Evolutionary conservation across 495 filamentous ascomycete species (phyloP).

Genomic region (Astrothelium macrocarpum): DNA sequence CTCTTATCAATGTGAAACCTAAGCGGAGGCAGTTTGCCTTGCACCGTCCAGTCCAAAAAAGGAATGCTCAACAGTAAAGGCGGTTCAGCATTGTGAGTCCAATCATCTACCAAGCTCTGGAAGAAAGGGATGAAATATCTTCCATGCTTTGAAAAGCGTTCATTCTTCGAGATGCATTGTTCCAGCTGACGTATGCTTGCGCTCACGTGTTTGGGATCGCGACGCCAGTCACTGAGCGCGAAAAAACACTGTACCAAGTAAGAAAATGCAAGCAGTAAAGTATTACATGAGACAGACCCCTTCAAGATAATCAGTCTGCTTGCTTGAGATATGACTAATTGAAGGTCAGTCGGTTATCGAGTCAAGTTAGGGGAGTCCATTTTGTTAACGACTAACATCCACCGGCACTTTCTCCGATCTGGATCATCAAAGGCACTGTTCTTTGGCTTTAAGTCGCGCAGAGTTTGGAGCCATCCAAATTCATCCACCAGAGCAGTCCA

Average conservation of each 20-base stretch:
- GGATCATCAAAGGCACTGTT: constrained; percentile 18
- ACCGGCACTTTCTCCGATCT: constrained; percentile 24
- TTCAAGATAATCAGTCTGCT: constrained; percentile 30
- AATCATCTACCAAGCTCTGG: constrained; percentile 15
- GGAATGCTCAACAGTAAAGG: constrained; percentile 31
- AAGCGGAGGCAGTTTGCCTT: constrained; percentile 27
- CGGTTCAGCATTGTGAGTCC: constrained; percentile 7
- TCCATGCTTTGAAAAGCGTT: constrained; percentile 35
- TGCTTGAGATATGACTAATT: constrained; percentile 30
- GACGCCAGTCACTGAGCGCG: constrained; percentile 22
- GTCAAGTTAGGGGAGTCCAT: neutral
- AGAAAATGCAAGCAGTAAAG: neutral
- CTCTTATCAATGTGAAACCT: constrained; percentile 31
- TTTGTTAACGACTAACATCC: constrained; percentile 21
- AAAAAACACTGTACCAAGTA: constrained; percentile 15
- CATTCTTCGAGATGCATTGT: constrained; percentile 26
- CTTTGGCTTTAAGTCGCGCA: constrained; percentile 23
- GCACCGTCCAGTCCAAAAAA: constrained; percentile 32
- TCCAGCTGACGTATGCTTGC: constrained; percentile 23
- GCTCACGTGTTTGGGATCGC: constrained; percentile 6
- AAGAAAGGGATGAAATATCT: constrained; percentile 33
- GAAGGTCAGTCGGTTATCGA: neutral
- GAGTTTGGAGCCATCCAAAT: constrained; percentile 33
- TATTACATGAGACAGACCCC: constrained; percentile 16
- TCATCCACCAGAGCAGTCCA: constrained; percentile 23